A percentile compares a stretch with the other conserved stretches of the same genome.
Conservation (phyloP, 176 grass and related monocot genomes). For the Zizania latifolia region DNA sequence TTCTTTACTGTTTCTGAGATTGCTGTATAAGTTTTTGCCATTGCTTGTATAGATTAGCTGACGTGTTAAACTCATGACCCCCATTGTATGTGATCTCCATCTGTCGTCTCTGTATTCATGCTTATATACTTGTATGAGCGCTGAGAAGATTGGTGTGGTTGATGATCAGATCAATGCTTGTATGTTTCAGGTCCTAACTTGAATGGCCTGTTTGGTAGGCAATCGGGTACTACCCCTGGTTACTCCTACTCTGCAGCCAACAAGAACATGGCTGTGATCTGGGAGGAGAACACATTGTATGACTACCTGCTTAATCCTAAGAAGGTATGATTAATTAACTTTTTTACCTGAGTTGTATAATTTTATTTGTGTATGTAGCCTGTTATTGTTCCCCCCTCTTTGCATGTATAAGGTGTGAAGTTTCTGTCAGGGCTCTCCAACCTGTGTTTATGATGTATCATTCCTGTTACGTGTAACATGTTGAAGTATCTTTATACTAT, state of each 20-base stretch:
- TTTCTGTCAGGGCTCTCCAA: background rate
- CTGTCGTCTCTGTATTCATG: background rate
- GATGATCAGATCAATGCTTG: background rate
- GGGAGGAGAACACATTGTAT: slow-evolving; percentile 78
- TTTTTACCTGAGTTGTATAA: background rate
- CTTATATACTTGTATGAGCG: background rate
- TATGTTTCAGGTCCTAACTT: slow-evolving; percentile 64
- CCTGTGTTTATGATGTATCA: background rate
- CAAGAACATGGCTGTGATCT: slow-evolving; percentile 86
- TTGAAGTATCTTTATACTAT: background rate
- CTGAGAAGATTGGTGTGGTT: background rate
- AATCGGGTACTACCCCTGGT: slow-evolving; percentile 72
- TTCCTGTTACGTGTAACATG: background rate
- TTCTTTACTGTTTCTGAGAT: background rate
- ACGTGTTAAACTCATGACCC: background rate
- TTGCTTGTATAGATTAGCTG: background rate
- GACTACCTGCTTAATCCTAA: slow-evolving; percentile 86
- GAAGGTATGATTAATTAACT: slow-evolving; percentile 42
- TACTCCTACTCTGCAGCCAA: slow-evolving; percentile 83
- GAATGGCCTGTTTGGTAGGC: slow-evolving; percentile 89
- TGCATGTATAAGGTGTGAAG: background rate
- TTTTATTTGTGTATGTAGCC: background rate
- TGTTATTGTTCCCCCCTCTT: background rate
- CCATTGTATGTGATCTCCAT: background rate
- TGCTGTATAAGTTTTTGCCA: background rate